Base-by-base conservation (phyloP, 768 basidiomycete genomes). In the Amanita rubescens region DNA sequence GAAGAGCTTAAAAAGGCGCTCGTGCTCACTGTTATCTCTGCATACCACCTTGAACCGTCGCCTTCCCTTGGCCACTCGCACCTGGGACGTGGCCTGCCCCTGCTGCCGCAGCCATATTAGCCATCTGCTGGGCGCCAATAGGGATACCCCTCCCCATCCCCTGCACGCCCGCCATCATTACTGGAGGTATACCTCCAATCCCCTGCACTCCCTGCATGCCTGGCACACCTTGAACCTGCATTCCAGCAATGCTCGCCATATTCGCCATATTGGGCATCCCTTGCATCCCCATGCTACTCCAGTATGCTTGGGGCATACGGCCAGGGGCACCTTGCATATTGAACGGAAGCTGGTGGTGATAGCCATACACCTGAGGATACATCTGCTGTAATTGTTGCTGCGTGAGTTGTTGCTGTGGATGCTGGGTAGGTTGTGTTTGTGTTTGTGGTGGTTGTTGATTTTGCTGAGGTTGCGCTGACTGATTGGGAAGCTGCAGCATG, bases 351-450 rank as follows among this genome's bases (percentile, higher is more conserved):
- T 54, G 53, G 49, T 27, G 41, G 49, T 27, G 41, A 53, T 58
- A 57, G 19, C 51, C 44, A 54, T 42, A 49, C 57, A 57, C 55
- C 44, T 39, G 41, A 19, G 51, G 59, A 19, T 61, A 58, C 35
- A 55, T 43, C 22, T 63, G 60, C 9, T 57, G 59, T 8, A 49
- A 38, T 38, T 63, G 64, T 9, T 49, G 46, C 3, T 53, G 60
- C 9, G 52, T 45, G 27, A 49, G 58, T 19, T 45, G 51, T 25
- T 59, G 58, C 17, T 48, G 64, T 39, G 53, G 59, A 9, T 54
- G 58, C 38, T 49, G n/a, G 10, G 22, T 37, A 19, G 55, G 17
- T 38, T 48, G 46, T 2, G 32, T 46, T 43, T 55, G 33, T 20
- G 10, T 15, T 37, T 44, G 51, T 9, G 17, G 32, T 14, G 41